Base-by-base conservation (phyloP, 1,284 basidiomycete species). In the Pterula multifida region DNA sequence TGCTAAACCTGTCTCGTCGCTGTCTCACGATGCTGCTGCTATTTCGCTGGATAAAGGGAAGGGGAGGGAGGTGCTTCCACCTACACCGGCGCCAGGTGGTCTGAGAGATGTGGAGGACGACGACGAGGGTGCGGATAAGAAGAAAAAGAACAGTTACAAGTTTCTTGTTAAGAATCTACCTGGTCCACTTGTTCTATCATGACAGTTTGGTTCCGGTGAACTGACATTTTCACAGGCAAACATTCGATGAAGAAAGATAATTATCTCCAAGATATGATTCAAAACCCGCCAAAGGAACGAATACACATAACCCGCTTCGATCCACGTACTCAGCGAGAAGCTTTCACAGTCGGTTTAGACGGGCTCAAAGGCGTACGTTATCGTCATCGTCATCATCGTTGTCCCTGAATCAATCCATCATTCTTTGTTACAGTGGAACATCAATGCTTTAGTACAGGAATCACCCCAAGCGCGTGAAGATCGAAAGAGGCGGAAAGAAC, bases 181-280 rank as follows among this genome's bases (percentile, higher is more conserved):
- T 57, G 85, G 81, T 83, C 62, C 58, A 78, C 71, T 50, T 48
- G 24, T 23, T 22, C 49, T 48, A 19, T 54, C 35, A 49, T 51
- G 19, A 35, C 42, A 47, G 44, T 25, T 25, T 28, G 17, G 45
- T 32, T n/a, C n/a, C 15, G 28, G 28, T 32, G 28, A 32, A 32
- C n/a, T n/a, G 15, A 32, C 6, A 32, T 6, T 32, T 6, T 6
- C 6, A 32, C 57, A 84, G 81, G 85, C 50, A 86, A 85, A 64
- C 85, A 88, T 57, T 85, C 85, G n/a, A 73, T 76, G 70, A 86
- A 85, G 69, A 88, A 84, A 62, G 85, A 88, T 56, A 79, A 84
- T 54, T 85, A 79, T 62, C 65, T 88, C 48, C 72, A 70, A 39
- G 77, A 65, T 1, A 75, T 78, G 55, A 83, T 87, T 65, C 70